phyloP scores from a whole-genome alignment of 768 basidiomycete genomes.

The Tricholoma flavovirens region DNA sequence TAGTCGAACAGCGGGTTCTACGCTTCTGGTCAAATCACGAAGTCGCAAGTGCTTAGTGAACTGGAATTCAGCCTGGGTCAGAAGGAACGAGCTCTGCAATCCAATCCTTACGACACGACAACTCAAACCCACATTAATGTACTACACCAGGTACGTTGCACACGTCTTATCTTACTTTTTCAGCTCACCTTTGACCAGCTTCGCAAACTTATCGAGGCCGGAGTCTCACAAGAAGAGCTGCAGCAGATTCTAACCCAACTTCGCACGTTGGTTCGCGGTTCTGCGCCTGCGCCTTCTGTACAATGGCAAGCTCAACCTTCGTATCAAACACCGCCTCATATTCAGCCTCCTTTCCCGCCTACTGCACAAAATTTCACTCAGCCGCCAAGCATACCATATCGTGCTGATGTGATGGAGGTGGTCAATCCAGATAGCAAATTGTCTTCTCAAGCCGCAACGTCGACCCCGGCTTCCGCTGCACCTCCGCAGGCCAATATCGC shows the following conservation, averaged over 20 bases:
- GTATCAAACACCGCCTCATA: slow-evolving; percentile 13
- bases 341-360: slow-evolving; percentile 13
- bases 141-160: slow-evolving; percentile 65
- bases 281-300: slow-evolving; percentile 22
- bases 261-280: slow-evolving; percentile 50
- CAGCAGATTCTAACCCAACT: slow-evolving; percentile 70
- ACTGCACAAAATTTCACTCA: slow-evolving; percentile 10
- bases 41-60: slow-evolving; percentile 77
- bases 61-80: slow-evolving; percentile 77
- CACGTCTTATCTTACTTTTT: not conserved
- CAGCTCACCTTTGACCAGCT: slow-evolving; percentile 35
- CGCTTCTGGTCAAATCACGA: slow-evolving; percentile 49
- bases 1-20: slow-evolving; percentile 28
- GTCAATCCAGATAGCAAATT: slow-evolving; percentile 16
- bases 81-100: slow-evolving; percentile 68
- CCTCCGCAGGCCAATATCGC: slow-evolving; percentile 40
- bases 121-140: slow-evolving; percentile 71
- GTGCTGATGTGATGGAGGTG: slow-evolving; percentile 9
- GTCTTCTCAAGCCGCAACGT: slow-evolving; percentile 18
- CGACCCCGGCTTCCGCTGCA: slow-evolving; percentile 25
- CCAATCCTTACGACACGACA: slow-evolving; percentile 65
- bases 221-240: slow-evolving; percentile 76
- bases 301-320: slow-evolving; percentile 18
- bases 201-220: slow-evolving; percentile 67
- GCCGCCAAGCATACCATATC: not conserved